phyloP scores from a whole-genome alignment of 208 protist genomes.

The Leishmania arabica region DNA sequence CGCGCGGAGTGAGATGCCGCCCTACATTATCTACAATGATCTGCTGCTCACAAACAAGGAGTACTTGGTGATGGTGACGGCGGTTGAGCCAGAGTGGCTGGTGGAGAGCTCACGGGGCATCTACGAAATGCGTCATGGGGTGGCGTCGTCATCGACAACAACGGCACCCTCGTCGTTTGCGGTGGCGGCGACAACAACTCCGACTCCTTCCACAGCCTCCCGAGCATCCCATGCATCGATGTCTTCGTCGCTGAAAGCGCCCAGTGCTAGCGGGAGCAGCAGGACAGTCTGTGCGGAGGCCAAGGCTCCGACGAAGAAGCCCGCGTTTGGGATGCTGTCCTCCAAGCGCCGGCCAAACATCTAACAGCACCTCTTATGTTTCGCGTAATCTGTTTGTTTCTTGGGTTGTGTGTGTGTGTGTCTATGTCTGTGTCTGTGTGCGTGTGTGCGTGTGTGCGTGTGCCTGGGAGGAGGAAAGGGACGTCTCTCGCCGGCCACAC shows the following conservation, averaged over 20 bases:
- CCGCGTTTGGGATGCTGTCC: slow-evolving; percentile 11
- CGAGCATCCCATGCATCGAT: neutral
- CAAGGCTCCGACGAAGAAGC: neutral
- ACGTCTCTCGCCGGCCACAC: no score
- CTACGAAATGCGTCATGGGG: slow-evolving; percentile 43
- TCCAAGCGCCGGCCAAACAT: slow-evolving; percentile 38
- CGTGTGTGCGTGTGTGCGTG: neutral
- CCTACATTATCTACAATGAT: slow-evolving; percentile 99
- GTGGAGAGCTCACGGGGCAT: slow-evolving; percentile 77
- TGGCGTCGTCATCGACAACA: neutral
- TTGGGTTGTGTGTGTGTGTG: neutral
- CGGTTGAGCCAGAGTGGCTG: slow-evolving; percentile 98
- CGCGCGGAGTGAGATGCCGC: slow-evolving; percentile 94
- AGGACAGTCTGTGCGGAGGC: neutral
- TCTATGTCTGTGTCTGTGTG: neutral
- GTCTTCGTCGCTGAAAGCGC: neutral
- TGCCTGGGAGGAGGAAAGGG: neutral
- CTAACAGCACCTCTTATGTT: neutral
- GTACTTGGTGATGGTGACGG: slow-evolving; percentile 97
- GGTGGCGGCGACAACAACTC: neutral
- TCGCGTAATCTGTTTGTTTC: neutral
- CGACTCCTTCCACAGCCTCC: neutral
- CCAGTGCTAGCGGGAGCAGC: neutral
- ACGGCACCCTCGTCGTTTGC: neutral
- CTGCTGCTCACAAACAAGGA: slow-evolving; percentile 96